Base-by-base conservation (phyloP, 2,329 filamentous ascomycete genomes). In the Bipolaris bicolor region DNA sequence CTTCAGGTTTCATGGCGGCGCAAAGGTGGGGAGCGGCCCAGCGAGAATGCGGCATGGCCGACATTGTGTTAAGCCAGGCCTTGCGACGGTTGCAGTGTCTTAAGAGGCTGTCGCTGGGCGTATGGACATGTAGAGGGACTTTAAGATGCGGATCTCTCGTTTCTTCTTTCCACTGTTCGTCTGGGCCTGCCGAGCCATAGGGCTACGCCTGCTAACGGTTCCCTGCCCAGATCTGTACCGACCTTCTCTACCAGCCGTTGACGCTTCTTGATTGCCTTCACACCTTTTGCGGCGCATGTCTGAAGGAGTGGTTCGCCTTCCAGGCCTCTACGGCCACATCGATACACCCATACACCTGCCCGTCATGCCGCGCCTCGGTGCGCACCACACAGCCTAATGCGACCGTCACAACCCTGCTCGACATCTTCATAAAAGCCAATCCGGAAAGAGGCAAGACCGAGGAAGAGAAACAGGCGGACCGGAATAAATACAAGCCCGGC, bases 271-370 rank as follows among this genome's bases (percentile, higher is more conserved):
- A 97, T 81, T 97, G 92, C 75, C 86, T 97, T 43, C 92, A 97
- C 79, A 97, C 94, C 44, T 99, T 96, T 78, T 99, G 95, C 81
- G 95, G 93, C 63, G 90, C 91, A 37, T 99, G 95, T 74, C 78
- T 98, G 57, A 97, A 96, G 77, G 92, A 96, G 80, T 99, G 95
- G 95, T 99, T 98, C 75, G 81, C 83, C 62, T 95, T 88, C 77
- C 92, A 97, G 76, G 88, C 88, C 36, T 81, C 83, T 29, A 81
- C 82, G 13, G 84, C 84, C 41, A 84, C 65, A 70, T 83, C 68
- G 59, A 81, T 69, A 3, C 79, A 83, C 51, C 84, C 83, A 44
- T 96, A 92, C 76, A 97, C 92, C 44, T 99, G 95, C 79, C 95
- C 95, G 39, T 90, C 92, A 78, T 99, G 95, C 79, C 91, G 95